A percentile compares a stretch with the other conserved stretches of the same genome.
Evolutionary conservation across 2,329 filamentous ascomycete genomes (phyloP).

Genomic region (Biscogniauxia sp.): DNA sequence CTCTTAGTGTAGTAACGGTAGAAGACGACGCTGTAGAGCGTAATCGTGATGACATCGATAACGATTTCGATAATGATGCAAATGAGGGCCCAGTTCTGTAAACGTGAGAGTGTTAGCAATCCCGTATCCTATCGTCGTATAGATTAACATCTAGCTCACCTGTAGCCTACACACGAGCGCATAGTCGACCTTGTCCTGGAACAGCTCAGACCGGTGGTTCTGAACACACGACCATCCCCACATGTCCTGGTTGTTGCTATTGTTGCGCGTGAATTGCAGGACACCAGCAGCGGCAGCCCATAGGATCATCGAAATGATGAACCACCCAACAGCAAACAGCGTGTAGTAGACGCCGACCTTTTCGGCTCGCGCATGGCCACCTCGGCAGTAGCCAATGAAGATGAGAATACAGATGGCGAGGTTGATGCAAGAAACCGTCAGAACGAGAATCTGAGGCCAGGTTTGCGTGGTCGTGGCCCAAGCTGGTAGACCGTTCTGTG

Average conservation of each 20-base stretch:
- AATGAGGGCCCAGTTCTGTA: slow-evolving; percentile 87
- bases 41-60: slow-evolving; percentile 85
- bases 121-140: slow-evolving; percentile 10
- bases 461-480: slow-evolving; percentile 78
- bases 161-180: slow-evolving; percentile 86
- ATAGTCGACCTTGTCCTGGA: slow-evolving; percentile 80
- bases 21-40: slow-evolving; percentile 91
- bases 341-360: slow-evolving; percentile 96
- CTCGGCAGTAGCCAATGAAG: slow-evolving; percentile 82
- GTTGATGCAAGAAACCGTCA: slow-evolving; percentile 77
- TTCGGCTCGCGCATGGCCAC: slow-evolving; percentile 84
- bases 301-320: slow-evolving; percentile 88
- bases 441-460: slow-evolving; percentile 87
- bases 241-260: slow-evolving; percentile 77
- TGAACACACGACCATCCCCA: slow-evolving; percentile 98
- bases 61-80: slow-evolving; percentile 98
- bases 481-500: slow-evolving; percentile 76
- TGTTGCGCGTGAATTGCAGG: slow-evolving; percentile 74
- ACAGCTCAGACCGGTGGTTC: slow-evolving; percentile 77
- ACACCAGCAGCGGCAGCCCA: slow-evolving; percentile 86
- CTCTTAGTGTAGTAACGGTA: slow-evolving; percentile 98
- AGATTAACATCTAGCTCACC: slow-evolving; percentile 43
- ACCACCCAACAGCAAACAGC: slow-evolving; percentile 88
- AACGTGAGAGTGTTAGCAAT: slow-evolving; percentile 24
- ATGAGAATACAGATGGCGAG: slow-evolving; percentile 75